These are phyloP conservation scores for Verticillium zaregamsianum DNA, from an alignment of 2,329 filamentous ascomycete species.

Conservation along the genomic window DNA sequence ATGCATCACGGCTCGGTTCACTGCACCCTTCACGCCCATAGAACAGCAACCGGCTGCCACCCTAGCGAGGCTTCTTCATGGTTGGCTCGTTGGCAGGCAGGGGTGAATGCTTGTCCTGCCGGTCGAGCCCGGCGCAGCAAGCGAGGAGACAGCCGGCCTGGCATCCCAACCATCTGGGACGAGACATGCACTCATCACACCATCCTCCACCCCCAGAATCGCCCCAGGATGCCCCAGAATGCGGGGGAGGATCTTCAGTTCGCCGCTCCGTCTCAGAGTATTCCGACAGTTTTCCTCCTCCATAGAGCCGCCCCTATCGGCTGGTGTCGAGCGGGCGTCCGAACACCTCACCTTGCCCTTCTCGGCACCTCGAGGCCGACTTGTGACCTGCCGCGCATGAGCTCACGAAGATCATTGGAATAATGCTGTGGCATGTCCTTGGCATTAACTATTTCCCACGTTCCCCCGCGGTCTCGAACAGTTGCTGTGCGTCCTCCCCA, in stretches of 20 bases:
- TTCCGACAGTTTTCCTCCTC: neutral
- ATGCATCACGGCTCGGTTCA: neutral
- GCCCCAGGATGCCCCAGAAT: neutral
- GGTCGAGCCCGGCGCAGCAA: neutral
- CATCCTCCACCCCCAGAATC: neutral
- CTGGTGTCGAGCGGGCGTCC: neutral
- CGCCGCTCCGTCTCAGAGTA: neutral
- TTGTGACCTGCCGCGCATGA: neutral
- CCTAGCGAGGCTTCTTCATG: neutral
- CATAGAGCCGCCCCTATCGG: neutral
- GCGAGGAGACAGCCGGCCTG: neutral
- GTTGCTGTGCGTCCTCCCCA: neutral
- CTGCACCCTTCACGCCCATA: neutral
- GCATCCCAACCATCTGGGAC: neutral
- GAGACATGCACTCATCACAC: neutral
- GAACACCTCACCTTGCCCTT: neutral
- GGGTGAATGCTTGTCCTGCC: neutral
- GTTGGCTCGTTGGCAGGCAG: neutral
- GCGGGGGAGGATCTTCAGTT: neutral
- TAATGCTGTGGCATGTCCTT: neutral
- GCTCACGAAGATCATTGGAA: neutral
- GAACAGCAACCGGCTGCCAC: neutral
- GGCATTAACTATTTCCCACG: neutral
- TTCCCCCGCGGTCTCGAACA: neutral
- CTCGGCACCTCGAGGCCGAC: neutral